Evolutionary conservation across 495 filamentous ascomycete genomes (phyloP).

Genomic region (Schizothecium vesticola): DNA sequence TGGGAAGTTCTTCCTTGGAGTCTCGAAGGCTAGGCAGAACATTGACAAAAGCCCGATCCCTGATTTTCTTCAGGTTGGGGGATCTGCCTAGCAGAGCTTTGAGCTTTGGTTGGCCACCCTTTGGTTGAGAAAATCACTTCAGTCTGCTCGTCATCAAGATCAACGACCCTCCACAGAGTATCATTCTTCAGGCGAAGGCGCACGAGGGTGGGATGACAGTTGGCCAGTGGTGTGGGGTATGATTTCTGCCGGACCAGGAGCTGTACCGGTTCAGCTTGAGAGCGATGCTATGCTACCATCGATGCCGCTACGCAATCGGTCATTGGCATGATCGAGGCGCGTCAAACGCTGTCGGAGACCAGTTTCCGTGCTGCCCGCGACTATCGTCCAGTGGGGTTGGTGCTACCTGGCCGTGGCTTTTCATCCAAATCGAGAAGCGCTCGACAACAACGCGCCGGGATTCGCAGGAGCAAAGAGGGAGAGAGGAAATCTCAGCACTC

Average conservation of each 20-base stretch:
- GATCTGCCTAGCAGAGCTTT: neutral
- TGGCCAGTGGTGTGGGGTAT: neutral
- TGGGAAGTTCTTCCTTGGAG: neutral
- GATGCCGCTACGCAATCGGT: neutral
- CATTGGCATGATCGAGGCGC: constrained; percentile 7
- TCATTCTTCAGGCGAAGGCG: neutral
- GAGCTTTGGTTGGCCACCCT: neutral
- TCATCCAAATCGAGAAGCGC: neutral
- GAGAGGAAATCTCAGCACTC: neutral
- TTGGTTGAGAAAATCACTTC: neutral
- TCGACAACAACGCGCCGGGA: neutral
- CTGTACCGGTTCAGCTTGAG: neutral
- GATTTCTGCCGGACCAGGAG: neutral
- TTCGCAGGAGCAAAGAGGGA: neutral
- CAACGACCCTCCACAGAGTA: neutral
- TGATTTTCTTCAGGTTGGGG: neutral
- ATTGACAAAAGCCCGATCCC: neutral
- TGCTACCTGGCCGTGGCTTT: constrained; percentile 7
- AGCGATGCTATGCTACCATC: neutral
- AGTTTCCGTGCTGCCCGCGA: constrained; percentile 24
- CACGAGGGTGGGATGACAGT: neutral
- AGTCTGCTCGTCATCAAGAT: neutral
- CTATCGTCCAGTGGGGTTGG: constrained; percentile 3
- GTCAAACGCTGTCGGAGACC: constrained; percentile 21
- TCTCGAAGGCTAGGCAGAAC: neutral